phyloP scores from a whole-genome alignment of 768 basidiomycete species.

The Suillus lakei region DNA sequence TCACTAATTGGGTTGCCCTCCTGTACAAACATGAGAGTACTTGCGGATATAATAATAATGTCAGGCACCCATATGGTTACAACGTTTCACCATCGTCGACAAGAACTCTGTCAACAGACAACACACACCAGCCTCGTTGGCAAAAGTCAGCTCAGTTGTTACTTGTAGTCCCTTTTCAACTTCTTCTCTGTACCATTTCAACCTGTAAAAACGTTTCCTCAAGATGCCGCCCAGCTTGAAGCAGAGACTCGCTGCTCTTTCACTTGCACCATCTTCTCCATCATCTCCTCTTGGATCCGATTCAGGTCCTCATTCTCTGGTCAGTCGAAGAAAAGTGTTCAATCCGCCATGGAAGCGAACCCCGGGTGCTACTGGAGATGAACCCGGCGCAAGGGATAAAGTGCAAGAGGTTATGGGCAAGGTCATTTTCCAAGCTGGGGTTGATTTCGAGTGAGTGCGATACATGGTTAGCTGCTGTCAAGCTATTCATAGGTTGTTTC shows the following conservation, averaged over 20 bases:
- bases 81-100: conserved; percentile 5
- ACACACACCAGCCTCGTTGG: conserved; percentile 1
- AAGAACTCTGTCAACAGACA: not conserved
- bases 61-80: conserved; percentile 1
- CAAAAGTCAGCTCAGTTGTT: not conserved
- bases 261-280: conserved; percentile 56
- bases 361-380: conserved; percentile 28
- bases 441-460: conserved; percentile 80
- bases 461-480: conserved; percentile 10
- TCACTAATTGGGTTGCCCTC: not conserved
- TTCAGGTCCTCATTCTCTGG: conserved; percentile 25
- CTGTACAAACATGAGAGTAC: not conserved
- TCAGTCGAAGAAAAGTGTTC: conserved; percentile 46
- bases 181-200: conserved; percentile 2
- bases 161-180: not conserved
- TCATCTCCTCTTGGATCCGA: conserved; percentile 35
- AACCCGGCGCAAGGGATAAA: conserved; percentile 41
- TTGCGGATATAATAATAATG: not conserved
- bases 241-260: conserved; percentile 68
- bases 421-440: conserved; percentile 88
- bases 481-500: conserved; percentile 12
- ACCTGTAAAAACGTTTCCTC: not conserved
- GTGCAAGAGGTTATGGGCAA: conserved; percentile 69
- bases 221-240: conserved; percentile 54
- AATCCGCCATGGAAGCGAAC: conserved; percentile 58